These are phyloP conservation scores for Talaromyces rugulosus DNA, from an alignment of 2,329 filamentous ascomycete genomes.

Conservation along the genomic window DNA sequence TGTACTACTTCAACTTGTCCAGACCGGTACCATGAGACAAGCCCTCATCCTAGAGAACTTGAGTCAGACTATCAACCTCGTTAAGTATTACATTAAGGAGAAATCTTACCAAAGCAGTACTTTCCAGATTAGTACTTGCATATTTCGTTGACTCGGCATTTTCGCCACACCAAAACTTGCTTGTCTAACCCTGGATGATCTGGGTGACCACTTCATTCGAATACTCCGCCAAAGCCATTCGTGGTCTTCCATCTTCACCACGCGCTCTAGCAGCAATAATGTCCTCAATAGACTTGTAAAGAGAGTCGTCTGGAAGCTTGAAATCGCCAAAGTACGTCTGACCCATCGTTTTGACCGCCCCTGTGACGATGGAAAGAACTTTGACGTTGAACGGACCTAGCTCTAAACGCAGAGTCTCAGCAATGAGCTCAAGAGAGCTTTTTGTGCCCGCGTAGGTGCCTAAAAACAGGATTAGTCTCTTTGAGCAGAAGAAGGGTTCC, in stretches of 20 bases:
- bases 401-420: conserved; percentile 22
- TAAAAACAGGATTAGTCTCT: not conserved
- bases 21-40: not conserved
- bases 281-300: conserved; percentile 19
- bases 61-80: not conserved
- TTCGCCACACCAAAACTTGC: conserved; percentile 15
- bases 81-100: not conserved
- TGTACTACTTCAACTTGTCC: not conserved
- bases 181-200: conserved; percentile 12
- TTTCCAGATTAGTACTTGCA: not conserved
- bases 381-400: conserved; percentile 18
- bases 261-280: conserved; percentile 9
- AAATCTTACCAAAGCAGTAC: not conserved
- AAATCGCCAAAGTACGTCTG: conserved; percentile 17
- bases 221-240: conserved; percentile 13
- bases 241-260: conserved; percentile 9
- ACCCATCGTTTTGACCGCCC: conserved; percentile 15
- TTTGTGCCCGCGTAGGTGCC: conserved; percentile 21
- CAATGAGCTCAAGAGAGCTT: conserved; percentile 17
- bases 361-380: conserved; percentile 17
- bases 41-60: not conserved
- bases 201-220: conserved; percentile 10
- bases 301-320: conserved; percentile 15
- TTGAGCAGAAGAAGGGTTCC: not conserved
- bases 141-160: not conserved